These are phyloP conservation scores for Chrysanthemum lavandulifolium DNA, from an alignment of 129 eudicot species.

Conservation along the genomic window DNA sequence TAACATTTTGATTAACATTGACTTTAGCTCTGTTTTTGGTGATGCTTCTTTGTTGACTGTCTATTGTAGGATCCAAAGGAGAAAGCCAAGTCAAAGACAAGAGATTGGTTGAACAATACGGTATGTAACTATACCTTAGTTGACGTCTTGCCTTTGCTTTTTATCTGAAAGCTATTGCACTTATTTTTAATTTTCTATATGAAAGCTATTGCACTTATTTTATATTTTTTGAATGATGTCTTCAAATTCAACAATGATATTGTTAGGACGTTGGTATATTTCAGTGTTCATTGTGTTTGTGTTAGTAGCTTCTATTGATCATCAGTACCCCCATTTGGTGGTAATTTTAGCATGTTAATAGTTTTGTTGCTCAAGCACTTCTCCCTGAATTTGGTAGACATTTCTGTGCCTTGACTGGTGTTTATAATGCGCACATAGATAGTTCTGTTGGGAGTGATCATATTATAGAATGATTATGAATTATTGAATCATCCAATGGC, in stretches of 20 bases:
- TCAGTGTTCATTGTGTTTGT: neutral
- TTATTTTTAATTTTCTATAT: neutral
- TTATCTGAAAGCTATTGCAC: conserved; percentile 7
- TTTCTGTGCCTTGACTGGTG: neutral
- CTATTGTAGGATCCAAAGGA: conserved; percentile 79
- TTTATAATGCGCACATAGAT: neutral
- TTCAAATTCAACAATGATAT: conserved; percentile 1
- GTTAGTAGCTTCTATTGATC: neutral
- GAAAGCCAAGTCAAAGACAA: conserved; percentile 80
- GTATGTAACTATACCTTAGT: conserved; percentile 37
- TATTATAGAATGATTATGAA: neutral
- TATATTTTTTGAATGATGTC: neutral
- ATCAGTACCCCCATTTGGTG: neutral
- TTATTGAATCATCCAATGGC: conserved; percentile 7
- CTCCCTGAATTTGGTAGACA: neutral
- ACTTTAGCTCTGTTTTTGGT: neutral
- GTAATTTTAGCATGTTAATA: neutral
- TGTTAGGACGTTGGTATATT: neutral
- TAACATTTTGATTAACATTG: neutral
- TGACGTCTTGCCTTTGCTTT: conserved; percentile 18
- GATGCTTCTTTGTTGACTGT: conserved; percentile 5
- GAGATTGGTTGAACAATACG: conserved; percentile 89
- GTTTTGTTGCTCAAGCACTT: conserved; percentile 3
- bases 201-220: neutral
- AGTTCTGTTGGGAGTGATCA: neutral